Conservation (phyloP, 345 rosid species). For the Moringa oleifera region DNA sequence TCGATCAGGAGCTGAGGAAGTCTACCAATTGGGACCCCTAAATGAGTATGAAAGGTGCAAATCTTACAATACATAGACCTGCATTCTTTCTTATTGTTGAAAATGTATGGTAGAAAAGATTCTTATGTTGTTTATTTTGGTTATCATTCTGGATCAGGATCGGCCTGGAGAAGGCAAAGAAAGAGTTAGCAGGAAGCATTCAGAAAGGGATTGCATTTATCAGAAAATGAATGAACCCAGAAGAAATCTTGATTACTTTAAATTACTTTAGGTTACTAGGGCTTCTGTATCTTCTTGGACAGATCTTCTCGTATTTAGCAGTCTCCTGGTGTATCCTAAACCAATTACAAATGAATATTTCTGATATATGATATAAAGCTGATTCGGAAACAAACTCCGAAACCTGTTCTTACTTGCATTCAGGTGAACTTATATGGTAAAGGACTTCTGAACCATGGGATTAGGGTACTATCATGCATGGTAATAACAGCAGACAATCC, state of each 20-base stretch:
- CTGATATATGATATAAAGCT: too few species aligned
- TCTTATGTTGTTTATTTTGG: background rate
- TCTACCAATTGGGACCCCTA: constrained; percentile 63
- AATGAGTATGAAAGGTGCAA: constrained; percentile 63
- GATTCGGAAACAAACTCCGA: too few species aligned
- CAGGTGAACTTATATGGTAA: too few species aligned
- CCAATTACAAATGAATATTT: background rate
- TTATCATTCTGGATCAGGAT: constrained; percentile 26
- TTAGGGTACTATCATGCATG: too few species aligned
- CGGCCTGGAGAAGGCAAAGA: constrained; percentile 74
- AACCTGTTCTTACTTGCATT: too few species aligned
- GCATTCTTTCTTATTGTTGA: background rate
- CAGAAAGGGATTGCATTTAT: constrained; percentile 63
- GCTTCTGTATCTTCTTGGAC: background rate
- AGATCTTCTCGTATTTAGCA: background rate
- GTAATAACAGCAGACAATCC: too few species aligned
- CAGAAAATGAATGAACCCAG: constrained; percentile 36
- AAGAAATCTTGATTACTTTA: background rate
- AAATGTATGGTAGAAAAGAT: background rate
- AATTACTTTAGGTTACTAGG: too few species aligned
- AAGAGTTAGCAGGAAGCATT: constrained; percentile 64
- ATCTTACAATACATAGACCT: background rate
- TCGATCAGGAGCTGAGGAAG: constrained; percentile 63
- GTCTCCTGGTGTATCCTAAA: background rate
- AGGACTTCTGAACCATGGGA: too few species aligned